Conservation (phyloP, 805 yeast species). For the Yarrowia phangngaensis region DNA sequence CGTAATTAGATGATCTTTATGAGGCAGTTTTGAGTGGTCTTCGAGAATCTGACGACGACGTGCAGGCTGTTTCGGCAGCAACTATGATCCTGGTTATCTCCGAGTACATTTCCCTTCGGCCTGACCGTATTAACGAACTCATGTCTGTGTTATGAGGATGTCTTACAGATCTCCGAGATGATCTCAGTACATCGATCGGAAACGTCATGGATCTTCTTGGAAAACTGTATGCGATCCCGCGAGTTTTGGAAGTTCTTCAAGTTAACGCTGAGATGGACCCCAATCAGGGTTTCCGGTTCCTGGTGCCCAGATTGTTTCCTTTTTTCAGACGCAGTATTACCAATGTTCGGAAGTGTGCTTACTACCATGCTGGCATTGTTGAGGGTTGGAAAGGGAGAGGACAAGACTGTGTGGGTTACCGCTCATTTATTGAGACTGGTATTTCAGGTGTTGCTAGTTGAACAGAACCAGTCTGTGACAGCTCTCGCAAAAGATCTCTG, state of each 20-base stretch:
- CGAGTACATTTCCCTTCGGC: conserved; percentile 70
- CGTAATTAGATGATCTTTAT: conserved; percentile 65
- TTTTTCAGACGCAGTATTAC: conserved; percentile 90
- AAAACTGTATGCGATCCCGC: conserved; percentile 74
- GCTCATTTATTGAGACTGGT: conserved; percentile 68
- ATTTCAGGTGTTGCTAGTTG: conserved; percentile 83
- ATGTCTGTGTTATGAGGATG: conserved; percentile 85
- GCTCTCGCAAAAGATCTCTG: conserved; percentile 62
- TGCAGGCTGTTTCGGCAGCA: conserved; percentile 94
- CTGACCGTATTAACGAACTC: conserved; percentile 46
- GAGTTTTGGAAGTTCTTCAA: conserved; percentile 70
- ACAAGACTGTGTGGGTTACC: conserved; percentile 66
- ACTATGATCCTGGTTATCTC: conserved; percentile 84
- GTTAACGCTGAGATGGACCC: conserved; percentile 51
- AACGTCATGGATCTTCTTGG: conserved; percentile 93
- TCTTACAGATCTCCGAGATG: conserved; percentile 79
- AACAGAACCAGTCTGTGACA: conserved; percentile 75
- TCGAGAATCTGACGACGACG: conserved; percentile 81
- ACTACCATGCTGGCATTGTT: conserved; percentile 76
- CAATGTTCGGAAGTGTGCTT: conserved; percentile 85
- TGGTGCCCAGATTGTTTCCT: conserved; percentile 90
- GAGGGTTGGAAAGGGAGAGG: conserved; percentile 42
- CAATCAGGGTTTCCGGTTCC: conserved; percentile 56
- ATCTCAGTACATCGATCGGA: conserved; percentile 89
- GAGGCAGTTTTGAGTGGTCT: conserved; percentile 85